Evolutionary conservation across 768 basidiomycete species (phyloP).

Genomic region (Nidula microcarpa): DNA sequence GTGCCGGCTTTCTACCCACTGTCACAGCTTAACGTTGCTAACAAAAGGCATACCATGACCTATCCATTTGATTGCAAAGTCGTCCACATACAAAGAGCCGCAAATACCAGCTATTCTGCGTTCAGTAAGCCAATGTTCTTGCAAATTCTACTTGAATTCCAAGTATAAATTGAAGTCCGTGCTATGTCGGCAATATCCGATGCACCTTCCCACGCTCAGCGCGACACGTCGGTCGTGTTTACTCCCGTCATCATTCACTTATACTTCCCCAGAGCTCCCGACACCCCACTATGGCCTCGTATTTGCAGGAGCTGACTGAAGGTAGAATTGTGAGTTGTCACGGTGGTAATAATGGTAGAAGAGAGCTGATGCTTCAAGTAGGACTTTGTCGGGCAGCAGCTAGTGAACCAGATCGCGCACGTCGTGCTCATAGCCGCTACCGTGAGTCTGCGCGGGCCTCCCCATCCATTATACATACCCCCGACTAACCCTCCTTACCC

Average conservation of each 20-base stretch:
- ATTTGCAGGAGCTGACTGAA: constrained; percentile 29
- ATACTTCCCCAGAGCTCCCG: not conserved
- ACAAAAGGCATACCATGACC: too few relatives aligned
- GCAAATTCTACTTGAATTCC: too few relatives aligned
- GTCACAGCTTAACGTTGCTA: too few relatives aligned
- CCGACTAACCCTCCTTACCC: not conserved
- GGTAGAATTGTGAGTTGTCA: constrained; percentile 34
- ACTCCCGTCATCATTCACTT: not conserved
- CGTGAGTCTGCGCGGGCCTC: constrained; percentile 33
- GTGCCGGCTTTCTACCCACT: too few relatives aligned
- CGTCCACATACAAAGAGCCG: too few relatives aligned
- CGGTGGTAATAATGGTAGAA: not conserved
- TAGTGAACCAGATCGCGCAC: constrained; percentile 44
- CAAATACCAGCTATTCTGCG: too few relatives aligned
- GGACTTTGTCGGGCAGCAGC: constrained; percentile 63
- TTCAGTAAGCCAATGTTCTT: too few relatives aligned
- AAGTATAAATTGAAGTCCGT: too few relatives aligned
- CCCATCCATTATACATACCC: constrained; percentile 21
- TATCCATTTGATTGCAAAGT: too few relatives aligned
- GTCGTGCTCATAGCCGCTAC: constrained; percentile 41
- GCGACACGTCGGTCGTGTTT: not conserved
- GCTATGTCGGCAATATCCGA: too few relatives aligned
- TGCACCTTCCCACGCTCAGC: too few relatives aligned
- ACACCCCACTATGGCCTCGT: constrained; percentile 1
- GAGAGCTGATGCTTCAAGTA: constrained; percentile 13